phyloP scores from a whole-genome alignment of 2,329 filamentous ascomycete species.

The Ophiostoma ips region DNA sequence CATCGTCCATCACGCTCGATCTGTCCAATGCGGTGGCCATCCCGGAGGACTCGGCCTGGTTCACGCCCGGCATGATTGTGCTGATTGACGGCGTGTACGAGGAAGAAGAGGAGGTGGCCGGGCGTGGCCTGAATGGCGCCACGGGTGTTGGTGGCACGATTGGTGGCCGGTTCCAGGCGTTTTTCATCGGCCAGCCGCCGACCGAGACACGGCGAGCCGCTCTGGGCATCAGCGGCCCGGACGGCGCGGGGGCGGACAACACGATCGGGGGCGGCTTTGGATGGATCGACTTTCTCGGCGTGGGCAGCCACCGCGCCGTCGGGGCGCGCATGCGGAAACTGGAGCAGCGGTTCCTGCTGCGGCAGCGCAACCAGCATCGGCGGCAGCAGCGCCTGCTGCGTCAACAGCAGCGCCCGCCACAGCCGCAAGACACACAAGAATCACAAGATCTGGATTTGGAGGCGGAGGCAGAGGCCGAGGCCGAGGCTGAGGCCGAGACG shows the following conservation, averaged over 20 bases:
- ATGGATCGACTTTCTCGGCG: constrained; percentile 91
- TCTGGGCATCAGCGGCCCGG: constrained; percentile 52
- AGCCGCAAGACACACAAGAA: not conserved
- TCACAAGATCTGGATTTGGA: not conserved
- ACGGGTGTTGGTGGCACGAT: constrained; percentile 80
- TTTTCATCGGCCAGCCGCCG: constrained; percentile 82
- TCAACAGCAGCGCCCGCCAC: not conserved
- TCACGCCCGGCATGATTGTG: constrained; percentile 90
- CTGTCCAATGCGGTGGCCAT: constrained; percentile 67
- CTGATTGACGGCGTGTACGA: constrained; percentile 93
- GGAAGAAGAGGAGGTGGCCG: constrained; percentile 64
- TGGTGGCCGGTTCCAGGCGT: constrained; percentile 80
- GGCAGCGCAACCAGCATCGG: not conserved
- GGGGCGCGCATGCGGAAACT: constrained; percentile 73
- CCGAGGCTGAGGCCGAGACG: not conserved
- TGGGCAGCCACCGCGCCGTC: constrained; percentile 75
- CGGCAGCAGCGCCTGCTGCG: constrained; percentile 12
- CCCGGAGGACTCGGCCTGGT: constrained; percentile 79
- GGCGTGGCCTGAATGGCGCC: constrained; percentile 58
- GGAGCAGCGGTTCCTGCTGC: constrained; percentile 49
- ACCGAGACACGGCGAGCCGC: constrained; percentile 73
- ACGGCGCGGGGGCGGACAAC: constrained; percentile 38
- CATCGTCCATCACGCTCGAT: constrained; percentile 76
- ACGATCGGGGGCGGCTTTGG: constrained; percentile 73
- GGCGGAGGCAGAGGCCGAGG: constrained; percentile 8